phyloP scores from a whole-genome alignment of 108 stramenopile genomes.

The Discostella pseudostelligera region DNA sequence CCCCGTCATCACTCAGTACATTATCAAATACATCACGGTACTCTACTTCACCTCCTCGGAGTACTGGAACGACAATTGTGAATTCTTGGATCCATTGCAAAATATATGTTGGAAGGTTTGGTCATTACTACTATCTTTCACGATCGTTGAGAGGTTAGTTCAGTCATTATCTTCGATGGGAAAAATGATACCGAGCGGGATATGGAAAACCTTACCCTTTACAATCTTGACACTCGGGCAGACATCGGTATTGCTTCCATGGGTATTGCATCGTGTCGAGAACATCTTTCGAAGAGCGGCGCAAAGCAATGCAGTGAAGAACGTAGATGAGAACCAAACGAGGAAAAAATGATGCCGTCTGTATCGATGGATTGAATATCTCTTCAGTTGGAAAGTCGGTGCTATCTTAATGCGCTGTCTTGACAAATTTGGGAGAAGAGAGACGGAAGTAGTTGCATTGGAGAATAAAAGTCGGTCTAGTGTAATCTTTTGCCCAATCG shows the following conservation, averaged over 20 bases:
- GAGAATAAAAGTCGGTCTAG: too few species aligned
- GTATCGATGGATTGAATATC: neutral
- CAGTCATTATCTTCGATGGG: neutral
- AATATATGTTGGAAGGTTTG: slow-evolving; percentile 32
- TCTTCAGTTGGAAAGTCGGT: neutral
- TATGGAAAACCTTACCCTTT: slow-evolving; percentile 62
- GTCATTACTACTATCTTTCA: slow-evolving; percentile 15
- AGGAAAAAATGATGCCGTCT: neutral
- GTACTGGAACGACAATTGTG: slow-evolving; percentile 36
- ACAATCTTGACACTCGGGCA: slow-evolving; percentile 58
- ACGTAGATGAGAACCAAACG: neutral
- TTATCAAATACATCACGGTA: slow-evolving; percentile 38
- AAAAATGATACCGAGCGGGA: slow-evolving; percentile 44
- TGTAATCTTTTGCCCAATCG: too few species aligned
- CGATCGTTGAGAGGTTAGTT: slow-evolving; percentile 11
- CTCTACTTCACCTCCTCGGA: slow-evolving; percentile 18
- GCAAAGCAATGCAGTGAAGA: neutral
- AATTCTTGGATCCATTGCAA: slow-evolving; percentile 31
- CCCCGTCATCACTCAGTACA: slow-evolving; percentile 56
- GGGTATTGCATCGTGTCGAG: slow-evolving; percentile 58
- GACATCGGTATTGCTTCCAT: slow-evolving; percentile 58
- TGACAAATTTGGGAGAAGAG: too few species aligned
- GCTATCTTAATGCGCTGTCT: too few species aligned
- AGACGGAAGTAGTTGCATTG: too few species aligned
- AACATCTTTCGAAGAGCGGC: slow-evolving; percentile 67